phyloP scores from a whole-genome alignment of 2,329 filamentous ascomycete genomes.

The Cryphonectria naterciae region DNA sequence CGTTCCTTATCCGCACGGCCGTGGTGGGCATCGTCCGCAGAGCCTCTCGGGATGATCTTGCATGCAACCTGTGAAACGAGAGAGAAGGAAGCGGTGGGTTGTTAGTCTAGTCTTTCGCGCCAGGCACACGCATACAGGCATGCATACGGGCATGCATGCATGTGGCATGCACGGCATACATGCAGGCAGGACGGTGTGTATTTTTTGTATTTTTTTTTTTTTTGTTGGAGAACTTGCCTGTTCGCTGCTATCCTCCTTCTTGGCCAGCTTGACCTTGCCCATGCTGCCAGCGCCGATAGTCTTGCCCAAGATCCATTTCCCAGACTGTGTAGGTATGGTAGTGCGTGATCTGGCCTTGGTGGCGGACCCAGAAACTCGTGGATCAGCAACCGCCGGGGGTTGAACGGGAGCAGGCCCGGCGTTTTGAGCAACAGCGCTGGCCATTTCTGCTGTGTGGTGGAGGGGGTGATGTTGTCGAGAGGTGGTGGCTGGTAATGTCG shows the following conservation, averaged over 20 bases:
- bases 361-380: slow-evolving; percentile 53
- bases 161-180: background rate
- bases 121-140: slow-evolving; percentile 5
- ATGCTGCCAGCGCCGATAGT: slow-evolving; percentile 97
- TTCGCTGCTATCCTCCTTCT: slow-evolving; percentile 86
- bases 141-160: background rate
- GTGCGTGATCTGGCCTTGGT: slow-evolving; percentile 65
- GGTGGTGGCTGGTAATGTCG: slow-evolving; percentile 56
- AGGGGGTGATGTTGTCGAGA: slow-evolving; percentile 32
- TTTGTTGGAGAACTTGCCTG: slow-evolving; percentile 63
- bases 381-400: slow-evolving; percentile 50
- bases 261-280: slow-evolving; percentile 97
- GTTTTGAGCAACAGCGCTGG: slow-evolving; percentile 49
- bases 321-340: slow-evolving; percentile 86
- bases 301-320: slow-evolving; percentile 94
- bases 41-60: slow-evolving; percentile 93
- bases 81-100: background rate
- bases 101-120: slow-evolving; percentile 22
- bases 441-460: slow-evolving; percentile 21
- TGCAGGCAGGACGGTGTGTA: background rate
- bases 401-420: slow-evolving; percentile 57
- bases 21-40: slow-evolving; percentile 81
- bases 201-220: background rate
- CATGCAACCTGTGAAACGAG: slow-evolving; percentile 73
- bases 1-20: slow-evolving; percentile 71